Percentiles rank a stretch among this genome's conserved stretches.
Evolutionary conservation across 257 asterid genomes (phyloP).

Genomic region (Paraleonurus japonicus): DNA sequence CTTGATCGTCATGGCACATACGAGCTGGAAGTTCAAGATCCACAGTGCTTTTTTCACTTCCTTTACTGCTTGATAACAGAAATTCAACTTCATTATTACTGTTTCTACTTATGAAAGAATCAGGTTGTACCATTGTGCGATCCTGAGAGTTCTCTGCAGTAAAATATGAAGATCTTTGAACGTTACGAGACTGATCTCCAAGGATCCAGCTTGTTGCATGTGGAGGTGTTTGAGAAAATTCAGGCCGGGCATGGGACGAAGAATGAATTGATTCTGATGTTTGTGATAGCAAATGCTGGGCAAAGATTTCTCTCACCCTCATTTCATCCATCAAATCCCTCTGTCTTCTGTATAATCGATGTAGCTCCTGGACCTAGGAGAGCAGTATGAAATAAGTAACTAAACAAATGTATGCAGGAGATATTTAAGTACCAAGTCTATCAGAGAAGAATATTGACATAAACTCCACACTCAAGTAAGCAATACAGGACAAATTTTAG

Average conservation of each 20-base stretch:
- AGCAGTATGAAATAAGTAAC: slow-evolving; percentile 17
- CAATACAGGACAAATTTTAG: background rate
- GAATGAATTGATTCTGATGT: slow-evolving; percentile 33
- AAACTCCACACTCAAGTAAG: background rate
- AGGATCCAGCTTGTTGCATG: slow-evolving; percentile 36
- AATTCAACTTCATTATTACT: slow-evolving; percentile 24
- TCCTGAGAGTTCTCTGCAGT: slow-evolving; percentile 25
- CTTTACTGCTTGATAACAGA: slow-evolving; percentile 19
- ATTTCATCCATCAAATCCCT: slow-evolving; percentile 63
- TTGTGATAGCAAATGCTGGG: slow-evolving; percentile 31
- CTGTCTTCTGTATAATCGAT: slow-evolving; percentile 62
- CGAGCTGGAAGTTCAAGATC: slow-evolving; percentile 55
- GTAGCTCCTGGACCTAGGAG: slow-evolving; percentile 72
- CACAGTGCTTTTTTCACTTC: slow-evolving; percentile 33
- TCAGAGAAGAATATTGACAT: slow-evolving; percentile 5
- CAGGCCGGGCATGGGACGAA: slow-evolving; percentile 27
- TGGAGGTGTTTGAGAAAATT: slow-evolving; percentile 34
- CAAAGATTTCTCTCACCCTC: slow-evolving; percentile 35
- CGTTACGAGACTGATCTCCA: slow-evolving; percentile 26
- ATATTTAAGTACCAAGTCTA: background rate
- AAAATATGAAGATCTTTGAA: slow-evolving; percentile 31
- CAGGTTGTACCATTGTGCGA: slow-evolving; percentile 18
- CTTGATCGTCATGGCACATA: slow-evolving; percentile 31
- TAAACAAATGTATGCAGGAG: background rate
- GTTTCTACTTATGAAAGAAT: slow-evolving; percentile 21